Percentiles rank a stretch among this genome's conserved stretches.
Evolutionary conservation across 345 rosid genomes (phyloP).

Genomic region (Dipteronia sinensis): DNA sequence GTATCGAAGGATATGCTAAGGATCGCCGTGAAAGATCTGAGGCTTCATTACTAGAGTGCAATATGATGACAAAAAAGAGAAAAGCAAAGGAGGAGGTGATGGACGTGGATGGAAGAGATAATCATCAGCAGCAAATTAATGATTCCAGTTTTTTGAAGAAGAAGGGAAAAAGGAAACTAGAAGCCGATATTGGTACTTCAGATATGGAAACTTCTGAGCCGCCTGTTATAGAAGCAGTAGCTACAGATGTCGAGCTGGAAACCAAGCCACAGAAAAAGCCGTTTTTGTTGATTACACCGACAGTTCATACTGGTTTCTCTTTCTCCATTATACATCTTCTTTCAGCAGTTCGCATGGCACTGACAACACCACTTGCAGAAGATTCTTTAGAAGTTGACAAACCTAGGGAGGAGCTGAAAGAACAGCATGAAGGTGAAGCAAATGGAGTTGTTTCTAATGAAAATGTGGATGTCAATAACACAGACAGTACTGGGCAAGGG

Average conservation of each 20-base stretch:
- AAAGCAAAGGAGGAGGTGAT: conserved; percentile 58
- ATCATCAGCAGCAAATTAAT: conserved; percentile 47
- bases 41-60: conserved; percentile 57
- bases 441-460: conserved; percentile 50
- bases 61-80: conserved; percentile 57
- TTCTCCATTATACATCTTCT: conserved; percentile 97
- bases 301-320: conserved; percentile 91
- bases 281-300: conserved; percentile 83
- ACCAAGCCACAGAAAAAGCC: conserved; percentile 79
- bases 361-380: conserved; percentile 66
- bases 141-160: conserved; percentile 54
- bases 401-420: conserved; percentile 49
- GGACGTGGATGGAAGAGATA: conserved; percentile 46
- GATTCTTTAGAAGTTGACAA: conserved; percentile 63
- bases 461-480: conserved; percentile 41
- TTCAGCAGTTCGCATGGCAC: conserved; percentile 88
- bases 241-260: conserved; percentile 64
- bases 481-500: conserved; percentile 41
- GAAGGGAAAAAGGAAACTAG: conserved; percentile 71
- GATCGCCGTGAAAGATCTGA: conserved; percentile 58
- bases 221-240: conserved; percentile 45
- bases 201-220: conserved; percentile 60
- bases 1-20: conserved; percentile 38
- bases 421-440: conserved; percentile 43
- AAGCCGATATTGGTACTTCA: conserved; percentile 46